A percentile compares a stretch with the other conserved stretches of the same genome.
Evolutionary conservation across 2,329 filamentous ascomycete genomes (phyloP).

Genomic region (Bipolaris gigantea): DNA sequence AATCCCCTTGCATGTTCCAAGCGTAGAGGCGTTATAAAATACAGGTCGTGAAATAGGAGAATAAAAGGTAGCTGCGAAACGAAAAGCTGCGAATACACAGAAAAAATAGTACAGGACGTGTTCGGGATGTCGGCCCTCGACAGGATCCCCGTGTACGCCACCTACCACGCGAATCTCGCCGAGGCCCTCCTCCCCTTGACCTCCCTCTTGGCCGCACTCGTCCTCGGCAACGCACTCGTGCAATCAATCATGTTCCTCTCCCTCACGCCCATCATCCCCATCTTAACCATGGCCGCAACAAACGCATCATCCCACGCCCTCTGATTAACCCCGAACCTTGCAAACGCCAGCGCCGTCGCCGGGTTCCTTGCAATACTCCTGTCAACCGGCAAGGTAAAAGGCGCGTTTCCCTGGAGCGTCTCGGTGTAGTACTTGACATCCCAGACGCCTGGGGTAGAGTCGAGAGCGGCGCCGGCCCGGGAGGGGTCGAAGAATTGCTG

Average conservation of each 20-base stretch:
- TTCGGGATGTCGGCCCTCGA: too few species aligned
- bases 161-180: constrained; percentile 28
- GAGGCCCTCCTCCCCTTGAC: constrained; percentile 33
- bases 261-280: constrained; percentile 41
- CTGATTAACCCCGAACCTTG: constrained; percentile 31
- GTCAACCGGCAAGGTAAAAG: constrained; percentile 35
- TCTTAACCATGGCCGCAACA: constrained; percentile 41
- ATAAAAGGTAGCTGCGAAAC: too few species aligned
- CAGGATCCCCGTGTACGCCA: too few species aligned
- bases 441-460: constrained; percentile 44
- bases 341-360: constrained; percentile 24
- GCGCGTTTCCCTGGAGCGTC: constrained; percentile 32
- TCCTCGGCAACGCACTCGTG: constrained; percentile 35
- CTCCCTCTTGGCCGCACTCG: constrained; percentile 36
- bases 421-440: constrained; percentile 43
- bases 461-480: constrained; percentile 30
- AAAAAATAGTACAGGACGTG: too few species aligned
- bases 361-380: constrained; percentile 32
- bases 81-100: too few species aligned
- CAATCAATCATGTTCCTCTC: constrained; percentile 33
- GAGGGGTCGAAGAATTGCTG: constrained; percentile 34
- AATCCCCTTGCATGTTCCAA: too few species aligned
- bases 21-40: too few species aligned
- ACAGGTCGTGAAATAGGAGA: too few species aligned
- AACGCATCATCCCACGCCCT: constrained; percentile 37